Percentiles rank a stretch among this genome's conserved stretches.
phyloP scores from a whole-genome alignment of 2,329 filamentous ascomycete species.

The Xylaria hypoxylon region DNA sequence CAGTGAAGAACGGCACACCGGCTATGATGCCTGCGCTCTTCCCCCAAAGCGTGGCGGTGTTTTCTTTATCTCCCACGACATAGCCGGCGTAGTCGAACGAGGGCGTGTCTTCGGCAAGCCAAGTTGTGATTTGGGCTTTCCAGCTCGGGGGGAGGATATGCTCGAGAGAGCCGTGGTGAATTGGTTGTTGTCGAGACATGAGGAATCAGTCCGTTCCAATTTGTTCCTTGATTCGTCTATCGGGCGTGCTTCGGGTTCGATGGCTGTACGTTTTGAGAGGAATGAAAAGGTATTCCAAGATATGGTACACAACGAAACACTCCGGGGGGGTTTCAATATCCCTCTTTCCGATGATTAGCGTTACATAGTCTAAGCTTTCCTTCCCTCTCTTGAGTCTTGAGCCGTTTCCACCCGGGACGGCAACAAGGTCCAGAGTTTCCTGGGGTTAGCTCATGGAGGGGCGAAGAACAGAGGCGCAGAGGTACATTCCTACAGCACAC shows the following conservation, averaged over 20 bases:
- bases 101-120: constrained; percentile 96
- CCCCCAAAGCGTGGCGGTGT: constrained; percentile 74
- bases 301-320: background rate
- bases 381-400: constrained; percentile 35
- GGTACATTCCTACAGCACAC: background rate
- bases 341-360: too few species aligned
- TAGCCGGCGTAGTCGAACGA: constrained; percentile 98
- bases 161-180: constrained; percentile 59
- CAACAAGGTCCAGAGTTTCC: background rate
- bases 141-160: constrained; percentile 87
- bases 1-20: constrained; percentile 93
- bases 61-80: constrained; percentile 81
- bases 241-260: background rate
- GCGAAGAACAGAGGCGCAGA: constrained; percentile 29
- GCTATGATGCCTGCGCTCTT: constrained; percentile 85
- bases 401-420: constrained; percentile 44
- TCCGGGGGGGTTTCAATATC: background rate
- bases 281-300: too few species aligned
- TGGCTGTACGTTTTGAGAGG: too few species aligned
- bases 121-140: constrained; percentile 81
- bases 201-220: constrained; percentile 11
- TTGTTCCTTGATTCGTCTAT: background rate
- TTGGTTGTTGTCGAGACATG: constrained; percentile 46
- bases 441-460: background rate
- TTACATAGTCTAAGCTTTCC: too few species aligned